Conservation (phyloP, 1,139 yeast genomes). For the Kluyveromyces sp. region DNA sequence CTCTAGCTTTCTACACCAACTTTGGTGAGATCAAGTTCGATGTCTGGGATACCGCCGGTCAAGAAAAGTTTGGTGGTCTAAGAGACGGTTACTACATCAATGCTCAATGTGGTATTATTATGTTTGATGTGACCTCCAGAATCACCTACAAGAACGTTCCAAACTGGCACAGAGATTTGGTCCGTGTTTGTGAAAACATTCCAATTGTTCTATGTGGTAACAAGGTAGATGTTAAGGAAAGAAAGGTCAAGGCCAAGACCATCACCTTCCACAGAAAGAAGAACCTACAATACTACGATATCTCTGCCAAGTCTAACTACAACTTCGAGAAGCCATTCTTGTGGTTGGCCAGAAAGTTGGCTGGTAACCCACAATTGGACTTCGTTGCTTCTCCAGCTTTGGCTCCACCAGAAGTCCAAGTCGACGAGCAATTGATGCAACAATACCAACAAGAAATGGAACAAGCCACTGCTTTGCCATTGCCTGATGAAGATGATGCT, state of each 20-base stretch:
- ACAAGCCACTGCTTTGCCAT: conserved; percentile 98
- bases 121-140: conserved; percentile 99
- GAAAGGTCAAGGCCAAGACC: conserved; percentile 99
- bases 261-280: conserved; percentile 99
- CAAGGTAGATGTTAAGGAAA: conserved; percentile 99
- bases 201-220: conserved; percentile 99
- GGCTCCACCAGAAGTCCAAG: conserved; percentile 99
- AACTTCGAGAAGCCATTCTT: conserved; percentile 99
- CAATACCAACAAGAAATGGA: conserved; percentile 99
- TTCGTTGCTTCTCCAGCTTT: conserved; percentile 98
- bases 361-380: conserved; percentile 96
- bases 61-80: conserved; percentile 98
- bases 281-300: conserved; percentile 98
- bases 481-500: conserved; percentile 99
- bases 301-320: conserved; percentile 98
- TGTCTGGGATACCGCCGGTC: conserved; percentile 99
- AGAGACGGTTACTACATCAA: conserved; percentile 99
- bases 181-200: conserved; percentile 98
- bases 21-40: conserved; percentile 98
- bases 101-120: conserved; percentile 99
- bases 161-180: conserved; percentile 99
- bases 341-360: conserved; percentile 99
- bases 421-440: conserved; percentile 92
- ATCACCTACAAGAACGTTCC: conserved; percentile 99
- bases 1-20: conserved; percentile 96